A percentile compares a stretch with the other conserved stretches of the same genome.
Evolutionary conservation across 2,329 filamentous ascomycete species (phyloP).

Genomic region (Pyrenochaeta sp.): DNA sequence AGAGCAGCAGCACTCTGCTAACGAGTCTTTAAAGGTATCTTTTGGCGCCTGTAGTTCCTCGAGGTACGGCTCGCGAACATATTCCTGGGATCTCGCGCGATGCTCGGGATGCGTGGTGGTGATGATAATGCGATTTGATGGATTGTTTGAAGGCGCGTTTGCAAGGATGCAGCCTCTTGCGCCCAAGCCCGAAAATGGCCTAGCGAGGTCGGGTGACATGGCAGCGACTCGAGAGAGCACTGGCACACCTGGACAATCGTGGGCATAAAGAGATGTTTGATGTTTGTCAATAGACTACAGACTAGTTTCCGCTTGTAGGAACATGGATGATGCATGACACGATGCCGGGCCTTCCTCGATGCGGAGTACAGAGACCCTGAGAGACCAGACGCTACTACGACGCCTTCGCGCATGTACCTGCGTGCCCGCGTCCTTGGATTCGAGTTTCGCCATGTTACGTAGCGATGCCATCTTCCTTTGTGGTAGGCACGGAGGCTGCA

Average conservation of each 20-base stretch:
- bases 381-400: conserved; percentile 14
- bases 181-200: conserved; percentile 9
- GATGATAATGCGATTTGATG: conserved; percentile 21
- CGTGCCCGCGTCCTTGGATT: conserved; percentile 19
- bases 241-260: not conserved
- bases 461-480: conserved; percentile 4
- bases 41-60: conserved; percentile 16
- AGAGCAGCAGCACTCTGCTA: conserved; percentile 18
- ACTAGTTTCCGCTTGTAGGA: conserved; percentile 14
- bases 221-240: conserved; percentile 14
- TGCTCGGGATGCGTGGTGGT: conserved; percentile 14
- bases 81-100: conserved; percentile 11
- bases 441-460: not conserved
- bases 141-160: conserved; percentile 26
- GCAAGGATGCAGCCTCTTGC: conserved; percentile 21
- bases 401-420: conserved; percentile 21
- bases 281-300: conserved; percentile 2
- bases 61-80: conserved; percentile 27
- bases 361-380: conserved; percentile 20
- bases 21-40: conserved; percentile 8
- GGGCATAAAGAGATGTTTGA: not conserved
- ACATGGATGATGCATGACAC: conserved; percentile 26
- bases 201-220: conserved; percentile 17
- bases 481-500: not conserved
- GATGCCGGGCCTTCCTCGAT: conserved; percentile 21